Evolutionary conservation across 1,284 basidiomycete species (phyloP).

Genomic region (Puccinia horiana): DNA sequence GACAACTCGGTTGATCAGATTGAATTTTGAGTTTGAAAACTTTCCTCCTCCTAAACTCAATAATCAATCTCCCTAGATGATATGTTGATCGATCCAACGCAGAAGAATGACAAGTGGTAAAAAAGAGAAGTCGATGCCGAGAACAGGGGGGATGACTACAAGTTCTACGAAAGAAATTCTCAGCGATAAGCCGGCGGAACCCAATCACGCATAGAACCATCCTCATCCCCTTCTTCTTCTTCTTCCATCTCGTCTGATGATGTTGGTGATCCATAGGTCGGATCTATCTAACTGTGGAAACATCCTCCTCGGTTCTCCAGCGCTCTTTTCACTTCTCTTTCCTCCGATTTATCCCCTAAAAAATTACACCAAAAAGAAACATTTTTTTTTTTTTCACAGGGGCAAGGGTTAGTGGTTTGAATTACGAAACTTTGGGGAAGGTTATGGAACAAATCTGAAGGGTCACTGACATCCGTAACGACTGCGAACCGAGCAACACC

Average conservation of each 20-base stretch:
- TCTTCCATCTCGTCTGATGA: neutral
- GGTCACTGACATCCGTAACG: neutral
- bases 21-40: no score
- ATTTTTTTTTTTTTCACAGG: neutral
- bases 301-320: neutral
- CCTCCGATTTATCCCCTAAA: neutral
- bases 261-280: neutral
- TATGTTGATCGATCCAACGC: no score
- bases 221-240: neutral
- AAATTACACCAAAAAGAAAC: neutral
- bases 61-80: no score
- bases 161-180: no score
- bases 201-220: no score
- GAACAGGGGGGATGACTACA: no score
- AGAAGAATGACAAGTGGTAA: no score
- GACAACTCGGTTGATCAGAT: no score
- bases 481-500: conserved; percentile 17
- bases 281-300: neutral
- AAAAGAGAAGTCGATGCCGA: no score
- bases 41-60: no score
- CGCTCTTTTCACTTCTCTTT: neutral
- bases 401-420: neutral
- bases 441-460: neutral
- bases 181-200: no score
- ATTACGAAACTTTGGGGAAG: no score